phyloP scores from a whole-genome alignment of 225 moss, liverwort and hornwort genomes.

The Lunularia cruciata region DNA sequence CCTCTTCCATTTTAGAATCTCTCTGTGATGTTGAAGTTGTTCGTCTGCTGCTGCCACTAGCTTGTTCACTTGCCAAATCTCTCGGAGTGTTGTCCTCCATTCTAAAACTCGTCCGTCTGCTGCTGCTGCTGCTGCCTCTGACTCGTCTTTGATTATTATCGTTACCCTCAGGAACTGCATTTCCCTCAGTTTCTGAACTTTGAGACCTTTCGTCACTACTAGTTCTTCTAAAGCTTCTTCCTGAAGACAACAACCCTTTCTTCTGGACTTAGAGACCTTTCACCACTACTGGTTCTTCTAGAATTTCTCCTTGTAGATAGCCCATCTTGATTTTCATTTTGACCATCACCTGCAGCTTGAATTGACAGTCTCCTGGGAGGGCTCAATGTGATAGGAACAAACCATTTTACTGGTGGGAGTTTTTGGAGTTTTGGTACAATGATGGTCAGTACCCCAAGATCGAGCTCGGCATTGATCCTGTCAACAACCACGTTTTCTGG shows the following conservation, averaged over 20 bases:
- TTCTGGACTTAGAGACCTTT: neutral
- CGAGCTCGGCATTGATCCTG: conserved; percentile 30
- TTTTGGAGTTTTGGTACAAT: conserved; percentile 30
- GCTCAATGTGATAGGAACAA: conserved; percentile 19
- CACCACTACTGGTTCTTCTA: neutral
- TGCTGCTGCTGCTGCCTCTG: neutral
- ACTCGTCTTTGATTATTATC: neutral
- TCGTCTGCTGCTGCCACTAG: neutral
- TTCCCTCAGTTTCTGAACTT: neutral
- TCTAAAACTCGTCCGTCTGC: neutral
- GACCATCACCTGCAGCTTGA: no score
- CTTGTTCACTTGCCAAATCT: no score
- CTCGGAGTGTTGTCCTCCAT: no score
- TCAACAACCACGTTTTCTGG: conserved; percentile 29
- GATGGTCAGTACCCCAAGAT: conserved; percentile 38
- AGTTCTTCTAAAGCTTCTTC: neutral
- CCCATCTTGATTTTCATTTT: no score
- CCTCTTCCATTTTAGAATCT: neutral
- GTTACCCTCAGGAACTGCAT: neutral
- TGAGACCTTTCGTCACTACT: neutral
- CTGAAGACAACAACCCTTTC: neutral
- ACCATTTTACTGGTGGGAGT: conserved; percentile 30
- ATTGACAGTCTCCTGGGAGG: neutral
- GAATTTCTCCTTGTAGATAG: no score
- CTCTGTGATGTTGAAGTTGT: no score